Evolutionary conservation across 2,329 filamentous ascomycete species (phyloP), one percentile per base, ranked within the genome.

Genomic region (Paraphaeosphaeria sporulosa): DNA sequence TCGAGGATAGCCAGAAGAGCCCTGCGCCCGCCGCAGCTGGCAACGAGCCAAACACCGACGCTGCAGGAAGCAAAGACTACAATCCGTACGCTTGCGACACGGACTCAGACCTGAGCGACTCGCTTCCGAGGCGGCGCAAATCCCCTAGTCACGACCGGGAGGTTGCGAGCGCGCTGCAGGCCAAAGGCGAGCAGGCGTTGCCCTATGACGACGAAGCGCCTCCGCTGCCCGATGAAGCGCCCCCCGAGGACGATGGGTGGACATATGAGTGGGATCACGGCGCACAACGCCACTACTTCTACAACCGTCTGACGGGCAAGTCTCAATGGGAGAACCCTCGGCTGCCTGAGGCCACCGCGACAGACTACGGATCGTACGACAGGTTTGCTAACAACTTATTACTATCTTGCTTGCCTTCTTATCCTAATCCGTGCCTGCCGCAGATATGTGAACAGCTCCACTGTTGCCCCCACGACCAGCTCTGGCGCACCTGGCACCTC

Each of bases 291-390:
- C 96, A 89, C 81, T 96, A 93, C 80, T 97, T 96, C 79, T 89
- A 89, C 82, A 97, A 96, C 76, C 88, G 89, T 67, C 89, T 91
- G 76, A 95, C 91, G 4, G 85, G 81, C 86, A 60, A 88, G 88
- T 56, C 64, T 34, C 93, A 95, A 72, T 95, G 93, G 90, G 90
- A 94, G 38, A 97, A 97, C 71, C 93, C 93, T 6, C 90, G 93
- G 52, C 82, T 94, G 4, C 85, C 89, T 5, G 80, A 81, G 50
- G 78, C 79, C 32, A 62, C 69, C 48, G 60, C 70, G 32, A 52
- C 64, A 47, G 65, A 46, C 57, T 54, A 71, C 55, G 68, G 59
- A 68, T 66, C 71, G 69, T 76, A 75, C 65, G 72, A 72, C 70
- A 76, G 73, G 72, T 74, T 76, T 75, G 71, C 71, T 71, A 68